Percentiles rank a stretch among this genome's conserved stretches.
These are phyloP conservation scores for Beauveria rudraprayagi DNA, from an alignment of 2,329 filamentous ascomycete species.

Conservation along the genomic window DNA sequence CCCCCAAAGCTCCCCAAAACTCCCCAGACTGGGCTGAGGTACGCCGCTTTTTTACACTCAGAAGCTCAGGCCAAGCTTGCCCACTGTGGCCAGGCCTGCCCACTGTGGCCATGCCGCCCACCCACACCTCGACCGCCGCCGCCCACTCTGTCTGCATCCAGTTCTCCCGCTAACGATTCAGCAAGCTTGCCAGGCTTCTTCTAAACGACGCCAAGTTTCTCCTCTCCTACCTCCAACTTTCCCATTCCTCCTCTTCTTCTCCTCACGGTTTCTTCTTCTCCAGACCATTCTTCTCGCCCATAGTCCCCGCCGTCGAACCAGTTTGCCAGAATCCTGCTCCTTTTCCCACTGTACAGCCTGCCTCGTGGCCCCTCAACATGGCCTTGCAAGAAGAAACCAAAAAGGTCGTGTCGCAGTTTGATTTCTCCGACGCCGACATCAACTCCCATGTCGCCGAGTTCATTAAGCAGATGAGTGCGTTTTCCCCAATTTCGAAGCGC, in stretches of 20 bases:
- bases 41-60: background rate
- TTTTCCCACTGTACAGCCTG: constrained; percentile 46
- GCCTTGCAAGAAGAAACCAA: constrained; percentile 62
- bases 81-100: background rate
- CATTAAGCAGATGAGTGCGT: constrained; percentile 68
- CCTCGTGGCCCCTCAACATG: constrained; percentile 52
- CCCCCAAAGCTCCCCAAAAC: background rate
- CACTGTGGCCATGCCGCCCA: background rate
- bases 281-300: constrained; percentile 25
- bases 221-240: constrained; percentile 15
- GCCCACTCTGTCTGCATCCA: background rate
- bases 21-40: no score
- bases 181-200: constrained; percentile 44
- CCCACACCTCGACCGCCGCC: background rate
- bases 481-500: background rate
- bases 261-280: constrained; percentile 20
- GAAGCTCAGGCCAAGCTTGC: background rate
- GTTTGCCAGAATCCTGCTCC: constrained; percentile 48
- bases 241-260: constrained; percentile 13
- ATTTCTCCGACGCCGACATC: constrained; percentile 70
- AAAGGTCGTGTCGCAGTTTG: constrained; percentile 76
- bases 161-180: constrained; percentile 6
- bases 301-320: constrained; percentile 31
- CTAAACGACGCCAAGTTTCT: constrained; percentile 38
- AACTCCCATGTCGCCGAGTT: constrained; percentile 80